A percentile compares a stretch with the other conserved stretches of the same genome.
Evolutionary conservation across 1,284 basidiomycete species (phyloP).

Genomic region (Heterobasidion parviporum): DNA sequence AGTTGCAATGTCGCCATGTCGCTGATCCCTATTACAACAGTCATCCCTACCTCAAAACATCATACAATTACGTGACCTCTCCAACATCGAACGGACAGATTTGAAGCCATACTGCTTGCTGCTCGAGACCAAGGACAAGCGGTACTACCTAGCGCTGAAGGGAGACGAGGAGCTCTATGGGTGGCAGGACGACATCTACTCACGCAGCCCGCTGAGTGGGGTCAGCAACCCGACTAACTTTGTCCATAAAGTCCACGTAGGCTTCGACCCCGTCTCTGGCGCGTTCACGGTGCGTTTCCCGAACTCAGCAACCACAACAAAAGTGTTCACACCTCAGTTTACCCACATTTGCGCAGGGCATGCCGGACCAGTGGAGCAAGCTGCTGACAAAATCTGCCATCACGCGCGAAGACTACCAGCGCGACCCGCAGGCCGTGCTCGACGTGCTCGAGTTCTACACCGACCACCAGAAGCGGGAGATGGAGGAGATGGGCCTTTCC

Average conservation of each 20-base stretch:
- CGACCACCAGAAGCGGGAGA: constrained; percentile 89
- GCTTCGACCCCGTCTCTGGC: constrained; percentile 91
- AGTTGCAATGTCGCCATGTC: not conserved
- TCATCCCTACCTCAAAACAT: constrained; percentile 57
- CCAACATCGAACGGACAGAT: constrained; percentile 86
- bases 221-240: constrained; percentile 95
- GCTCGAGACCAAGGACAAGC: constrained; percentile 77
- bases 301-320: not conserved
- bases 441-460: constrained; percentile 99
- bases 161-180: constrained; percentile 93
- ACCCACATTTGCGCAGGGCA: constrained; percentile 45
- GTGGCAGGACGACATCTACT: constrained; percentile 97
- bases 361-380: constrained; percentile 96
- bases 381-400: constrained; percentile 94
- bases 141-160: constrained; percentile 77
- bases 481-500: constrained; percentile 57
- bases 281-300: constrained; percentile 73
- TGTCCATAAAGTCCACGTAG: constrained; percentile 97
- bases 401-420: constrained; percentile 95
- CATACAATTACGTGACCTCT: constrained; percentile 72
- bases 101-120: constrained; percentile 88
- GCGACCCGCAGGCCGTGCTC: constrained; percentile 93
- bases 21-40: constrained; percentile 22
- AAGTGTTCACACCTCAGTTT: not conserved
- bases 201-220: constrained; percentile 86